Percentiles rank a stretch among this genome's conserved stretches.
Conservation (phyloP, 176 grass and related monocot genomes). For the Carex kokanica region DNA sequence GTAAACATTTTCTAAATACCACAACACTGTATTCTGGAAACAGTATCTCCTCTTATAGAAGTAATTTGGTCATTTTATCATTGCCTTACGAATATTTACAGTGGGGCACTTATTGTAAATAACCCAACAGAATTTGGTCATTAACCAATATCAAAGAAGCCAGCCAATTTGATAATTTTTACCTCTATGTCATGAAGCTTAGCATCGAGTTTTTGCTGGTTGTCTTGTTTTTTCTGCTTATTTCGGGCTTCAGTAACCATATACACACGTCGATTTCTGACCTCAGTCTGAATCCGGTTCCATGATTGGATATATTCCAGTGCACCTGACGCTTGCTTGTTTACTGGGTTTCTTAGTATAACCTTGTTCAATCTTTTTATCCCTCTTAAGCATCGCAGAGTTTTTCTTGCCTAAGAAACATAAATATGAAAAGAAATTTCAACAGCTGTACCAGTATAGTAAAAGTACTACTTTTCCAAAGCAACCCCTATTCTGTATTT, state of each 20-base stretch:
- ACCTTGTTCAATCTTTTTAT: slow-evolving; percentile 53
- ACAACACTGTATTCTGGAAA: background rate
- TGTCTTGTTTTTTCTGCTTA: slow-evolving; percentile 86
- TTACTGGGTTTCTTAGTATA: slow-evolving; percentile 50
- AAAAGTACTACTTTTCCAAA: background rate
- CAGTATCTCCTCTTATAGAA: background rate
- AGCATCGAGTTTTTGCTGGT: slow-evolving; percentile 78
- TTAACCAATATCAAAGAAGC: background rate
- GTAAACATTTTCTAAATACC: background rate
- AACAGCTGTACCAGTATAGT: background rate
- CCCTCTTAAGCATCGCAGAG: slow-evolving; percentile 61
- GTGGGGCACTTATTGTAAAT: background rate
- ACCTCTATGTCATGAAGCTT: slow-evolving; percentile 94
- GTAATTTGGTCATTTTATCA: background rate
- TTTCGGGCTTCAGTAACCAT: slow-evolving; percentile 91
- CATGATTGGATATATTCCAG: slow-evolving; percentile 68
- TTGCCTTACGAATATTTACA: background rate
- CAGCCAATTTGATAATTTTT: background rate
- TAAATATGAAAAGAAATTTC: background rate
- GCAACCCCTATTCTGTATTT: background rate
- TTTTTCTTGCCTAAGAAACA: slow-evolving; percentile 66
- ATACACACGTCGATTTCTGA: slow-evolving; percentile 64
- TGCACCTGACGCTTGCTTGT: slow-evolving; percentile 75
- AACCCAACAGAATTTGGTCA: background rate
- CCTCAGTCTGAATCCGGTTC: slow-evolving; percentile 80